Conservation (phyloP, 2,329 filamentous ascomycete species). For the Lachnellula willkommii region DNA sequence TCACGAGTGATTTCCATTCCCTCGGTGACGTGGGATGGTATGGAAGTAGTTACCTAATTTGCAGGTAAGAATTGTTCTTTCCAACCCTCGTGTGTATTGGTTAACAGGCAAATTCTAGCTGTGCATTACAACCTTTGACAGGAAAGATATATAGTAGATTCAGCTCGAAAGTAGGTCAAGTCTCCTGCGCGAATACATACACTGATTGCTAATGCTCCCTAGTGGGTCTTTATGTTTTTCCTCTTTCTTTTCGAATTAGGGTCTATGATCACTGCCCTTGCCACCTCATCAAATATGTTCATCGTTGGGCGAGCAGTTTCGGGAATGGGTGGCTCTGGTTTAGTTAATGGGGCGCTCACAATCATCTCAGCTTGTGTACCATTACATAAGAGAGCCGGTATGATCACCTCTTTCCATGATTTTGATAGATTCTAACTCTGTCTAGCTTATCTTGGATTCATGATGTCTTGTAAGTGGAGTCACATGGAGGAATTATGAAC, state of each 20-base stretch:
- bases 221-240: conserved; percentile 38
- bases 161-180: conserved; percentile 28
- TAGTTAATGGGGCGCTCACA: conserved; percentile 48
- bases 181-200: not conserved
- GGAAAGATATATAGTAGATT: conserved; percentile 47
- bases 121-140: conserved; percentile 45
- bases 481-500: not conserved
- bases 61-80: conserved; percentile 22
- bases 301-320: conserved; percentile 51
- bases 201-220: not conserved
- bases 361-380: conserved; percentile 39
- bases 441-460: conserved; percentile 17
- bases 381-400: conserved; percentile 17
- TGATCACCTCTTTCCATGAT: not conserved
- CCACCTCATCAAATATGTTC: conserved; percentile 45
- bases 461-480: conserved; percentile 18
- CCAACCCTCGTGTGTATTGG: not conserved
- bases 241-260: conserved; percentile 51
- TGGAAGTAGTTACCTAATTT: conserved; percentile 44
- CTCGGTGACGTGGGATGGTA: conserved; percentile 53
- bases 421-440: not conserved
- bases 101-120: conserved; percentile 30
- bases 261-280: conserved; percentile 48
- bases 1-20: conserved; percentile 46
- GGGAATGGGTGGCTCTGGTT: conserved; percentile 46